Conservation (phyloP, 2,329 filamentous ascomycete genomes). For the Thyridium curvatum region DNA sequence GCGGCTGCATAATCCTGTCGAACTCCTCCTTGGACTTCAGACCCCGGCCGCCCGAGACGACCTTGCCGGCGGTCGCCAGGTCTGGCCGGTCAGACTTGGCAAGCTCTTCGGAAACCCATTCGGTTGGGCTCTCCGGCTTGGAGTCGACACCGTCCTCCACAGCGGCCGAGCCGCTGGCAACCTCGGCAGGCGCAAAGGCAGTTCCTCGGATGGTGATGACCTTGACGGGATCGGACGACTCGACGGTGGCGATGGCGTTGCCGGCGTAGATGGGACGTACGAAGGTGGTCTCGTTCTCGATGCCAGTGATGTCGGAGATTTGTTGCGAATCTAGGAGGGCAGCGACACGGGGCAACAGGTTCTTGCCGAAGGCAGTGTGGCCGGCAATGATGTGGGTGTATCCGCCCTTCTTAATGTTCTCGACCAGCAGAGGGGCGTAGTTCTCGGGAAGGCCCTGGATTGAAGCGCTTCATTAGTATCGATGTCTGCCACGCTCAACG, state of each 20-base stretch:
- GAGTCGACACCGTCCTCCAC: slow-evolving; percentile 81
- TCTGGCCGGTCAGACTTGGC: slow-evolving; percentile 92
- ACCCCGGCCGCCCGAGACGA: slow-evolving; percentile 90
- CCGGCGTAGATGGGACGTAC: slow-evolving; percentile 96
- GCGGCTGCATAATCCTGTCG: slow-evolving; percentile 82
- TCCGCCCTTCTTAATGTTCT: slow-evolving; percentile 93
- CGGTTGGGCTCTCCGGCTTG: slow-evolving; percentile 63
- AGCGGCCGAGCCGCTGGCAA: slow-evolving; percentile 65
- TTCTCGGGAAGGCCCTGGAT: slow-evolving; percentile 80
- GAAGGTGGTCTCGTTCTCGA: slow-evolving; percentile 90
- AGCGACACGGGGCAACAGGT: slow-evolving; percentile 82
- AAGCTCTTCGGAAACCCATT: slow-evolving; percentile 93
- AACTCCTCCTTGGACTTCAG: slow-evolving; percentile 98
- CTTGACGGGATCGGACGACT: slow-evolving; percentile 81
- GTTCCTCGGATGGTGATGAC: slow-evolving; percentile 90
- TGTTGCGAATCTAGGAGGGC: slow-evolving; percentile 89
- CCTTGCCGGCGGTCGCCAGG: slow-evolving; percentile 77
- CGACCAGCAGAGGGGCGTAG: slow-evolving; percentile 84
- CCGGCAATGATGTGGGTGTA: slow-evolving; percentile 89
- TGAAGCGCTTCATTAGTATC: background rate
- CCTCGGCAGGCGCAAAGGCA: slow-evolving; percentile 72
- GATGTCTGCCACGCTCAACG: no score
- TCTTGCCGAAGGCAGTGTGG: slow-evolving; percentile 96
- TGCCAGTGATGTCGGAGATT: slow-evolving; percentile 81
- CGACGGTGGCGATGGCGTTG: slow-evolving; percentile 93